These are phyloP conservation scores for Metschnikowia colocasiae DNA, from an alignment of 805 yeast species.

Conservation along the genomic window DNA sequence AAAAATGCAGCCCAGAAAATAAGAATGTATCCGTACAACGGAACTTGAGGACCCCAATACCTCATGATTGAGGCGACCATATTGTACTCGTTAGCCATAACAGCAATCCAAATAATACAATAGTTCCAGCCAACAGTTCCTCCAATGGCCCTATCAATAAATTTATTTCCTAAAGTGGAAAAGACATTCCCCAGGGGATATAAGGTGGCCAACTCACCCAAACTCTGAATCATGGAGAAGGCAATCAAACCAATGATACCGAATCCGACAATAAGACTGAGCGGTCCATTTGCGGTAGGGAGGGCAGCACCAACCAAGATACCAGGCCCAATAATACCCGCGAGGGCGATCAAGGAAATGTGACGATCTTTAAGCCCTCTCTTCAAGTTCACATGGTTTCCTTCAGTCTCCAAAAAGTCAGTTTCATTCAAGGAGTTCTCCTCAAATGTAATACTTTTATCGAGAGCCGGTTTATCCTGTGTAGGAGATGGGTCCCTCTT, in stretches of 20 bases:
- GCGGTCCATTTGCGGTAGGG: constrained; percentile 50
- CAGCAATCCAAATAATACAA: constrained; percentile 55
- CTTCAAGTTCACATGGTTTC: constrained; percentile 28
- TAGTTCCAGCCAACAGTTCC: constrained; percentile 53
- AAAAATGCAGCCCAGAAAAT: constrained; percentile 52
- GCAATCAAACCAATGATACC: constrained; percentile 52
- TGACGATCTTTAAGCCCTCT: constrained; percentile 49
- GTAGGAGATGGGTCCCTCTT: neutral
- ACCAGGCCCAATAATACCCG: constrained; percentile 63
- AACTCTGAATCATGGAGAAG: constrained; percentile 49
- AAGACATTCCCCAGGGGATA: constrained; percentile 53
- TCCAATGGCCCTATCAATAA: constrained; percentile 54
- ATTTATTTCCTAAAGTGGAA: constrained; percentile 48
- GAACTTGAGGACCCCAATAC: constrained; percentile 50
- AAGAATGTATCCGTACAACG: constrained; percentile 52
- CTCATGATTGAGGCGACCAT: constrained; percentile 47
- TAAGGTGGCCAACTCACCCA: constrained; percentile 54
- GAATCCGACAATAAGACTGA: constrained; percentile 49
- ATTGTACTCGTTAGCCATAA: constrained; percentile 53
- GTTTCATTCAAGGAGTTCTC: constrained; percentile 7
- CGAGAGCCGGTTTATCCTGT: neutral
- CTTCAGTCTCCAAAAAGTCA: constrained; percentile 10
- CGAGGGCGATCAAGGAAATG: constrained; percentile 48
- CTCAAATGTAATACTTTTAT: constrained; percentile 6
- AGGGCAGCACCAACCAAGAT: constrained; percentile 50